Evolutionary conservation across 2,329 filamentous ascomycete genomes (phyloP), one percentile per base, ranked within the genome.

Genomic region (Aquanectria penicillioides): DNA sequence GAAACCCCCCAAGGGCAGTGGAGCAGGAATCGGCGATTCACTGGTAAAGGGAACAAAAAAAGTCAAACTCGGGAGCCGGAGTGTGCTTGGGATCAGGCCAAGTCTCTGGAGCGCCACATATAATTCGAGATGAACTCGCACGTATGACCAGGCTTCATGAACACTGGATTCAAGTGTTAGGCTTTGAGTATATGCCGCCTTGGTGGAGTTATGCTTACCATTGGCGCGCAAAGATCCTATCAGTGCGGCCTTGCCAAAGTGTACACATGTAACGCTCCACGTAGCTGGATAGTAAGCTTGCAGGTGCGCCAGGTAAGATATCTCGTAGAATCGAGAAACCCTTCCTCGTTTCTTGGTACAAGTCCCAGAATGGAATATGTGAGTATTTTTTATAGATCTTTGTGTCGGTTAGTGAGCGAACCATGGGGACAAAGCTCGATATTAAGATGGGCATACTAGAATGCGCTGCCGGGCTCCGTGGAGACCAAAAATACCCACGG

Each of bases 21-120:
- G 83, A 0, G 80, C 71, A 2, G 75, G 69, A 23, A 86, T 80
- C 1, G 83, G 83, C 0, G 84, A 87, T 11, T 78, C 72, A 7
- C 74, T 66, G 11, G 82, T 81, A 43, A 86, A 87, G 0, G 85
- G 85, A 15, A 87, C 67, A 63, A 86, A 86, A 69, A 81, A 88
- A 5, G 70, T 75, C 31, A 74, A 73, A 7, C 68, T 71, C 0
- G 85, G 85, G 3, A 86, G 70, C 71, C 71, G 70, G 7, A 72
- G 73, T 11, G 64, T 74, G 11, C 73, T 69, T 0, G 82, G 72
- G 37, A 82, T 72, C 12, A 87, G 71, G 6, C 80, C 81, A 7
- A 84, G 72, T 43, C 82, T 77, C 62, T 87, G 84, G 38, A 87
- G 71, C 18, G 81, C 80, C n/a, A 80, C 74, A 61, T 80, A 85